A percentile compares a stretch with the other conserved stretches of the same genome.
These are phyloP conservation scores for Aspergillus sp. DNA, from an alignment of 2,329 filamentous ascomycete species.

Conservation along the genomic window DNA sequence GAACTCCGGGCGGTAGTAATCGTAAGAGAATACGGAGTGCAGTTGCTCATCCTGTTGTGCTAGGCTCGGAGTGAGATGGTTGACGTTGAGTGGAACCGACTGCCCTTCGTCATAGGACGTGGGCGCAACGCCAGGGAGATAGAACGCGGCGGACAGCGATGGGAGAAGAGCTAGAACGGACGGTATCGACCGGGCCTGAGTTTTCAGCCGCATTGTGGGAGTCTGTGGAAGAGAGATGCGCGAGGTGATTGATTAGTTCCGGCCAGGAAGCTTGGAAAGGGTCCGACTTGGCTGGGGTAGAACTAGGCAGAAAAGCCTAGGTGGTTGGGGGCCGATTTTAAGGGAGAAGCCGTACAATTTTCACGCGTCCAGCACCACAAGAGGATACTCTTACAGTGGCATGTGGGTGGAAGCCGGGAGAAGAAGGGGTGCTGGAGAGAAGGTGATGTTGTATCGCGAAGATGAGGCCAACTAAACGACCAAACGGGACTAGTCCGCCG, in stretches of 20 bases:
- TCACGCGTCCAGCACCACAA: not conserved
- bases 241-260: conserved; percentile 11
- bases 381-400: not conserved
- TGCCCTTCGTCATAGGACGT: conserved; percentile 83
- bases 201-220: conserved; percentile 35
- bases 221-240: conserved; percentile 14
- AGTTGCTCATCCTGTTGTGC: conserved; percentile 74
- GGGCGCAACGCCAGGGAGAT: conserved; percentile 92
- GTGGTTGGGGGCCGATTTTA: too few relatives aligned
- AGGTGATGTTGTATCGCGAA: not conserved
- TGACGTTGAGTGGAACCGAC: conserved; percentile 83
- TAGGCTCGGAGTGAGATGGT: conserved; percentile 83
- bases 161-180: conserved; percentile 30
- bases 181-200: conserved; percentile 27
- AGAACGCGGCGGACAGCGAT: conserved; percentile 66
- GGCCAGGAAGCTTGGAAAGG: conserved; percentile 6
- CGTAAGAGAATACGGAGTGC: conserved; percentile 90
- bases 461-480: conserved; percentile 2
- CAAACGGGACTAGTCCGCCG: not conserved
- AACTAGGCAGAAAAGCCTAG: too few relatives aligned
- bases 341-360: not conserved
- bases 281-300: not conserved
- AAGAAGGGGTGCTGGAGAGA: not conserved
- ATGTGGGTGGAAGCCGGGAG: not conserved
- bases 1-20: conserved; percentile 89